Conservation (phyloP, 2,329 filamentous ascomycete species). For the Trichophyton equinum region DNA sequence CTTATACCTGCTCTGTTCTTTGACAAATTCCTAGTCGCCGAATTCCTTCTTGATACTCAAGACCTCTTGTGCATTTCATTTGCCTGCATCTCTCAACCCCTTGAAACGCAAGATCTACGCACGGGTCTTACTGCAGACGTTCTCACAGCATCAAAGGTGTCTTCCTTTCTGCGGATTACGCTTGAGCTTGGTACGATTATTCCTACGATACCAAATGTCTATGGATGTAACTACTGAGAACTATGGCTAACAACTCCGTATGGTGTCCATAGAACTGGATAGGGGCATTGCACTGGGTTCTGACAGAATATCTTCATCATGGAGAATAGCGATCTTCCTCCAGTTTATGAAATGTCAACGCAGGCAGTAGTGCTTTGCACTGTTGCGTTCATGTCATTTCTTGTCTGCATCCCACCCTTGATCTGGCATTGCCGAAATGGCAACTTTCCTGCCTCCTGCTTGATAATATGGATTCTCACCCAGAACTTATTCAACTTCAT, state of each 20-base stretch:
- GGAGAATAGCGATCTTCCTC: slow-evolving; percentile 2
- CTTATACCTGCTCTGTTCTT: not conserved
- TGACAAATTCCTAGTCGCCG: not conserved
- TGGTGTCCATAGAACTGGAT: not conserved
- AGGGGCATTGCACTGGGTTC: not conserved
- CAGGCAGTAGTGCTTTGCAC: slow-evolving; percentile 35
- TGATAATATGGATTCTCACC: slow-evolving; percentile 46
- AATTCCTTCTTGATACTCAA: not conserved
- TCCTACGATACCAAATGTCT: too few species aligned
- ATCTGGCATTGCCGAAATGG: slow-evolving; percentile 48
- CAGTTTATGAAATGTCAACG: slow-evolving; percentile 14
- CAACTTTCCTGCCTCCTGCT: slow-evolving; percentile 47
- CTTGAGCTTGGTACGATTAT: not conserved
- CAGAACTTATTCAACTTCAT: slow-evolving; percentile 46
- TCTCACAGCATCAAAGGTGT: not conserved
- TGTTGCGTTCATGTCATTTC: slow-evolving; percentile 38
- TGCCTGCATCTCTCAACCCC: not conserved
- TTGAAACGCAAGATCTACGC: not conserved
- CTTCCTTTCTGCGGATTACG: not conserved
- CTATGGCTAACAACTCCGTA: not conserved
- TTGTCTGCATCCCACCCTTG: slow-evolving; percentile 46
- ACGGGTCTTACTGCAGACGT: not conserved
- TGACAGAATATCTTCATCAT: not conserved
- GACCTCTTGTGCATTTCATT: not conserved
- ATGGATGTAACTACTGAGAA: not conserved